Conservation (phyloP, 179 eudicot species). For the Dionaea muscipula region DNA sequence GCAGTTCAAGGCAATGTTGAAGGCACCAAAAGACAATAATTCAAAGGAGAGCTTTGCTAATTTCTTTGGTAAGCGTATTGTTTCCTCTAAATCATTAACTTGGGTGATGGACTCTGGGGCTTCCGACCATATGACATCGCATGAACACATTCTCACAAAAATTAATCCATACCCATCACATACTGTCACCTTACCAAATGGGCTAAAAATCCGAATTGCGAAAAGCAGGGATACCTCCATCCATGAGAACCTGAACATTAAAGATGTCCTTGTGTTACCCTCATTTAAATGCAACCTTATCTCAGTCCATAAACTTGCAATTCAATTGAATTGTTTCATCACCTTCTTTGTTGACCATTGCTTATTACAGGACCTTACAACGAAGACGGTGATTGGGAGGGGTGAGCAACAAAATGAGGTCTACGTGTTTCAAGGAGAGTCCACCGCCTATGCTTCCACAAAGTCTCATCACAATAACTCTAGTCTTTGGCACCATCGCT, state of each 20-base stretch:
- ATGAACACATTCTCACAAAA: not conserved
- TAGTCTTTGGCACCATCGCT: not conserved
- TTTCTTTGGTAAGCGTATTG: not conserved
- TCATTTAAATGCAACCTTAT: not conserved
- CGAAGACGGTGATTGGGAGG: not conserved
- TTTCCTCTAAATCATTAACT: not conserved
- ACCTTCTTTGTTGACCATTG: too few species aligned
- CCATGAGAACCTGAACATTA: too few species aligned
- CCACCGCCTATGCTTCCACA: not conserved
- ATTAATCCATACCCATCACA: not conserved
- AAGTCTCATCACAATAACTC: not conserved
- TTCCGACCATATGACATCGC: not conserved
- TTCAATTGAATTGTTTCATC: too few species aligned
- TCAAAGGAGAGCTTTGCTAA: not conserved
- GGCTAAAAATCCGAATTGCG: too few species aligned
- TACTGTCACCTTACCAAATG: too few species aligned
- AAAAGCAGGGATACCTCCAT: too few species aligned
- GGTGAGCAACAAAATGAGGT: not conserved
- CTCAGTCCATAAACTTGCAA: too few species aligned
- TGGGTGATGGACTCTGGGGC: not conserved
- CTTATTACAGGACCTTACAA: too few species aligned
- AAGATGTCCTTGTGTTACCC: not conserved
- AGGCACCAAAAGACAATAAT: too few species aligned
- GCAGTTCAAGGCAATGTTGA: too few species aligned
- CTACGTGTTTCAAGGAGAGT: not conserved